Evolutionary conservation across 495 filamentous ascomycete species (phyloP), one percentile per base, ranked within the genome.

Genomic region (Aspergillus bridgeri): DNA sequence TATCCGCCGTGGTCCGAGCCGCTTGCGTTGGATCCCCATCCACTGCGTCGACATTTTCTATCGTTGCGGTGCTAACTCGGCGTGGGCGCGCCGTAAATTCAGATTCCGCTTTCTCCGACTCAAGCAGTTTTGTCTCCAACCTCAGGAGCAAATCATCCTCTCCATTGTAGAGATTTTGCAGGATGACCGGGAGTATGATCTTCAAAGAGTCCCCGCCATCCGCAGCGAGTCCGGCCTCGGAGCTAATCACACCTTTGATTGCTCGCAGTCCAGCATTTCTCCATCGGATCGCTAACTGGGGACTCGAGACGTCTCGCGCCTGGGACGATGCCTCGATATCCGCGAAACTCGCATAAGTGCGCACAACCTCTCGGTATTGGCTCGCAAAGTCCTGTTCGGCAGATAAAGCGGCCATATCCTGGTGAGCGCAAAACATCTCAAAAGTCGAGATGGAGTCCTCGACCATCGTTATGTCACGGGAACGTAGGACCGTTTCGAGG

Each of bases 371-470:
- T 58, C 91, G 86, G 68, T 93, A 97, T 57, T 90, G 88, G n/a
- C 72, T 81, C 27, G 89, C 78, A 65, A 92, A 91, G 56, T 88
- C 87, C 67, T 93, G 89, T 66, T 96, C 91, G 50, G 86, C 88
- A 13, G 89, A 80, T 53, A 94, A 80, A 9, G 86, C 85, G 13
- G 89, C 85, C 53, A 83, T 85, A 62, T 95, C 90, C 70, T 93
- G 87, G 68, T 93, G 78, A 60, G 79, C 77, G 70, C 91, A 96
- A 65, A 96, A 92, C 8, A 86, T 85, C 65, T 88, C 86, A 64
- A 95, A 96, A 5, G 90, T 90, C 33, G 84, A 79, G 58, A 93
- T 79, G 3, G 90, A 95, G 24, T 90, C 87, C 75, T 96, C 92
- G 42, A 96, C 86, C 83, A 93, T 88, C 53, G 88, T 88, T 63